These are phyloP conservation scores for Fusarium multiceps DNA, from an alignment of 2,329 filamentous ascomycete species.

Conservation along the genomic window DNA sequence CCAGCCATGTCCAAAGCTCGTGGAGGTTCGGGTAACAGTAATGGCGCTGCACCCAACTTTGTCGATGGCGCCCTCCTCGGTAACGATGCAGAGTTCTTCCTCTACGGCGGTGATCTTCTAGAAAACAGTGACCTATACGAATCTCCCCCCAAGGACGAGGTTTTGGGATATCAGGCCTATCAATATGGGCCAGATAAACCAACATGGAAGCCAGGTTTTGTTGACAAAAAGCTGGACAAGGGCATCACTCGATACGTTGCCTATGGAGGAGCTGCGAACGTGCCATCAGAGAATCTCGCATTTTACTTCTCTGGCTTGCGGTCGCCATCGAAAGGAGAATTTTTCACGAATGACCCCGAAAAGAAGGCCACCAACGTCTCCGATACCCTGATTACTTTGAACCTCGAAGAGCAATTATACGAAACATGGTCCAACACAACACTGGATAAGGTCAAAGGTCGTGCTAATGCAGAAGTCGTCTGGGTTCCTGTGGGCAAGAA, in stretches of 20 bases:
- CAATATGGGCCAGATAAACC: constrained; percentile 61
- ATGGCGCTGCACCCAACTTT: constrained; percentile 66
- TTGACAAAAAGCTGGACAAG: constrained; percentile 54
- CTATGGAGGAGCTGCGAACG: constrained; percentile 71
- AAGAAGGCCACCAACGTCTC: constrained; percentile 60
- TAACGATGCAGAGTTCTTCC: constrained; percentile 71
- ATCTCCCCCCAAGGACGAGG: constrained; percentile 55
- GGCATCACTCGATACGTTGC: constrained; percentile 70
- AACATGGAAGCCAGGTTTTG: constrained; percentile 58
- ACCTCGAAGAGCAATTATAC: constrained; percentile 63
- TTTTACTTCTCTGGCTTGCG: constrained; percentile 77
- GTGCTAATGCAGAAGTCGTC: constrained; percentile 73
- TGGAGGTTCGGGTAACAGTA: constrained; percentile 60
- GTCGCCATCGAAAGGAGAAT: constrained; percentile 60
- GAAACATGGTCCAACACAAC: constrained; percentile 69
- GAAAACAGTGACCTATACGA: constrained; percentile 50
- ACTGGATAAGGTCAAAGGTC: constrained; percentile 60
- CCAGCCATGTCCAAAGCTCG: constrained; percentile 58
- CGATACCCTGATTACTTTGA: constrained; percentile 68
- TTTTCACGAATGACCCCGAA: constrained; percentile 55
- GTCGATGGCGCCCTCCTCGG: constrained; percentile 72
- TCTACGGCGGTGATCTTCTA: constrained; percentile 69
- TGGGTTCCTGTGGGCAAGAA: constrained; percentile 82
- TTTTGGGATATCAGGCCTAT: constrained; percentile 64
- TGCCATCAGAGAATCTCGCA: constrained; percentile 75